phyloP scores from a whole-genome alignment of 768 basidiomycete genomes.

The Mycena kentingensis region DNA sequence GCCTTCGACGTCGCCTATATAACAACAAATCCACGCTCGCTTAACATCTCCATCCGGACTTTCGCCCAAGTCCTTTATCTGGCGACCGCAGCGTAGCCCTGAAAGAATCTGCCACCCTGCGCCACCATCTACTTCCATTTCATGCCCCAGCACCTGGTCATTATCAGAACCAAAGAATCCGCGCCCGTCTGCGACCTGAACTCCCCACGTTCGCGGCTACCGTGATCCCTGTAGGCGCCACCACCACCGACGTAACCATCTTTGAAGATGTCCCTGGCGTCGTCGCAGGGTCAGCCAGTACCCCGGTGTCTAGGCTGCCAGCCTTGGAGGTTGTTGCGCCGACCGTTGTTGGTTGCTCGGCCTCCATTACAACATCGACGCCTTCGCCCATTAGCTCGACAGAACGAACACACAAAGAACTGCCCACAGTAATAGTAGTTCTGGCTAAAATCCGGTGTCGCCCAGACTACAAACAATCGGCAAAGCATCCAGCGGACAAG shows the following conservation, averaged over 20 bases:
- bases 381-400: background rate
- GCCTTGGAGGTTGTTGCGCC: background rate
- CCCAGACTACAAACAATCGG: too few relatives aligned
- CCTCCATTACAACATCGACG: slow-evolving; percentile 20
- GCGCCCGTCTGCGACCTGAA: slow-evolving; percentile 13
- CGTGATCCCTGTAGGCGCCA: slow-evolving; percentile 3
- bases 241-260: slow-evolving; percentile 11
- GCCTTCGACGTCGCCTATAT: too few relatives aligned
- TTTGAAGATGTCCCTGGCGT: background rate
- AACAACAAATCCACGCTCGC: too few relatives aligned
- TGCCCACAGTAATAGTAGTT: slow-evolving; percentile 22
- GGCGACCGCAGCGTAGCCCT: too few relatives aligned
- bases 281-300: background rate
- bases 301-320: background rate
- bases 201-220: slow-evolving; percentile 2
- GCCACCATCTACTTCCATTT: too few relatives aligned
- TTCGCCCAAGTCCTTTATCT: too few relatives aligned
- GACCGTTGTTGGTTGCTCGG: slow-evolving; percentile 1
- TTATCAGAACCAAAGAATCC: slow-evolving; percentile 14
- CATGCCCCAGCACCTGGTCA: too few relatives aligned
- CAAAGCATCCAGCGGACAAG: too few relatives aligned
- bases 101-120: too few relatives aligned
- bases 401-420: background rate
- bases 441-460: slow-evolving; percentile 20
- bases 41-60: too few relatives aligned